Percentiles rank a stretch among this genome's conserved stretches.
These are phyloP conservation scores for Schizonepeta tenuifolia DNA, from an alignment of 257 asterid genomes.

Conservation along the genomic window DNA sequence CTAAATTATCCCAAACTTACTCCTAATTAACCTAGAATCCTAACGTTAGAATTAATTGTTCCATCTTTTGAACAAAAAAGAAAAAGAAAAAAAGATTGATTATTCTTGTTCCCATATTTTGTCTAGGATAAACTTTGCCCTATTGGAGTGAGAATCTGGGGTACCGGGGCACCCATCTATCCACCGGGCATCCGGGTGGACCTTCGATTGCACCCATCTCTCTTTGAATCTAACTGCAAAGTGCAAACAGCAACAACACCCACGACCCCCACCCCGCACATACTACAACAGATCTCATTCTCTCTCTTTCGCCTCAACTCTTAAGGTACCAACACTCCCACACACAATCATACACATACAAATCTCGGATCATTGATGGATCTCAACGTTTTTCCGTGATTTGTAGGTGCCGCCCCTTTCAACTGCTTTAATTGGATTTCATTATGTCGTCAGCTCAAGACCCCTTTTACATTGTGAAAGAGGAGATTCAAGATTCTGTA, in stretches of 20 bases:
- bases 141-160: too few species aligned
- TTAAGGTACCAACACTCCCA: slow-evolving; percentile 10
- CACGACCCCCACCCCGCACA: too few species aligned
- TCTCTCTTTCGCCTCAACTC: not conserved
- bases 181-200: too few species aligned
- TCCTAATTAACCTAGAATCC: too few species aligned
- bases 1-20: too few species aligned
- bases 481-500: slow-evolving; percentile 97
- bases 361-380: slow-evolving; percentile 12
- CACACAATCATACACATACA: not conserved
- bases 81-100: too few species aligned
- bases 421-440: slow-evolving; percentile 26
- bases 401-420: slow-evolving; percentile 20
- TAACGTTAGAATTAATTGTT: too few species aligned
- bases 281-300: slow-evolving; percentile 24
- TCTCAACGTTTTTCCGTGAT: slow-evolving; percentile 21
- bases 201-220: not conserved
- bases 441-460: slow-evolving; percentile 94
- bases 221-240: not conserved
- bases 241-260: not conserved
- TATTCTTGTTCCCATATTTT: too few species aligned
- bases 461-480: slow-evolving; percentile 95
- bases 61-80: too few species aligned
- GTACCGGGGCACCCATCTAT: too few species aligned
- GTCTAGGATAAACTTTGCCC: too few species aligned